phyloP scores from a whole-genome alignment of 192 early-diverging fungal species.

The Coemansia sp. region DNA sequence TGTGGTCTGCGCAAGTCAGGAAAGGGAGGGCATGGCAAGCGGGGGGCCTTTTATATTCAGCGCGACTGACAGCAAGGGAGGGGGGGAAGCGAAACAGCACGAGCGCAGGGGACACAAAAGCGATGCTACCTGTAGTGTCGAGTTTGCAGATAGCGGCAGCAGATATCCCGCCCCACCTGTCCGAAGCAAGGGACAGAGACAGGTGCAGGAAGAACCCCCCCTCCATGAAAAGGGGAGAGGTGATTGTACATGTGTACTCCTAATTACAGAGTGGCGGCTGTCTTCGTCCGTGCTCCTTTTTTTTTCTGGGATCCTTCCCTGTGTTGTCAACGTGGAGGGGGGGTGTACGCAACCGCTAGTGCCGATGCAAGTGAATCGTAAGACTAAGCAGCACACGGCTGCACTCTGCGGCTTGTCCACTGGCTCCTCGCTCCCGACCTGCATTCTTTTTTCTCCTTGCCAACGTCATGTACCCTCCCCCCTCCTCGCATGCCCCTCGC shows the following conservation, averaged over 20 bases:
- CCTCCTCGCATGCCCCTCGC: neutral
- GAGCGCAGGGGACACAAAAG: too few species aligned
- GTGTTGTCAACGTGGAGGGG: constrained; percentile 3
- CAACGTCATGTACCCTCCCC: too few species aligned
- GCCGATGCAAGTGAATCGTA: constrained; percentile 5
- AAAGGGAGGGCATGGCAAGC: too few species aligned
- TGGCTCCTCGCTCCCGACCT: constrained; percentile 8
- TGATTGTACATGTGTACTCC: neutral
- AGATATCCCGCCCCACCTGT: neutral
- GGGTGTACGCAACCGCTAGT: neutral
- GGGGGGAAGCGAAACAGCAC: neutral
- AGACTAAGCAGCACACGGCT: neutral
- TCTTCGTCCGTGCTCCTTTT: neutral
- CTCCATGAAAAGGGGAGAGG: neutral
- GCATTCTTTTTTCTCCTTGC: neutral
- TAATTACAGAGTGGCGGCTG: constrained; percentile 4
- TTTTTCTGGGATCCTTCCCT: neutral
- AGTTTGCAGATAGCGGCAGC: constrained; percentile 1
- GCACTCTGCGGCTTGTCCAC: too few species aligned
- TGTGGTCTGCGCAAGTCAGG: too few species aligned
- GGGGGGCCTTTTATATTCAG: too few species aligned
- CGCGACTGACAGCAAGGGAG: too few species aligned
- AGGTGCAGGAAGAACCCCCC: neutral
- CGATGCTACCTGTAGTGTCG: neutral
- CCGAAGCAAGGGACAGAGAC: neutral